Base-by-base conservation (phyloP, 257 asterid species). In the Penstemon eatonii region DNA sequence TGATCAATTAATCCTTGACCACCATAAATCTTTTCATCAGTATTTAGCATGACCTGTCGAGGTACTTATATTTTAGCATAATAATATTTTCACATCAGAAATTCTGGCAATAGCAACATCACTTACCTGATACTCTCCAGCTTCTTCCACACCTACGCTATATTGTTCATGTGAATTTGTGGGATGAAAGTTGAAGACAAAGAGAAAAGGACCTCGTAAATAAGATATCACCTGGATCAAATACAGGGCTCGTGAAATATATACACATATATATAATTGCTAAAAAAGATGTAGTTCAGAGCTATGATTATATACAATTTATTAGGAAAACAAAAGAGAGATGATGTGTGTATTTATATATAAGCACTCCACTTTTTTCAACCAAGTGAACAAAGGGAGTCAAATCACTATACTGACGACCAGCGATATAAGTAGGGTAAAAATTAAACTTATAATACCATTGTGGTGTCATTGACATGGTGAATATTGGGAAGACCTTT, bases 41-140 rank as follows among this genome's bases (percentile, higher is more conserved):
- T 85, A 78, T 93, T 93, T 61, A 93, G 73, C 65, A 79, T 68
- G 50, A 93, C 78, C 97, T 93, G 84, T 18, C 46, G 44, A 68
- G 70, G 73, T 63, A 74, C 58, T 58, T 15, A 72, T 51, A 46
- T 56, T 60, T 82, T 47, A 70, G 42, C 37, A 53, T 70, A 63
- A 76, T 11, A 25, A 25, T 25, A 25, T 25, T 25, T 25, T 25
- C 2, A 25, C 33, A 25, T 25, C 33, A 66, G 47, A 68, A 18
- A 68, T 73, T 42, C 15, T 68, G 67, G 58, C 49, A 49, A 70
- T 41, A 69, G 45, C 36, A 54, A 58, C 47, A 63, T 36, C 76
- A 78, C 98, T 85, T 81, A 93, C 99, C 77, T 90, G 86, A 83
- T 90, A 90, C 65, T 93, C 97, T 78, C 99, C 99, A 71, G 99